Evolutionary conservation across 164 flowering plant species (phyloP).

Genomic region (Annona cherimola): DNA sequence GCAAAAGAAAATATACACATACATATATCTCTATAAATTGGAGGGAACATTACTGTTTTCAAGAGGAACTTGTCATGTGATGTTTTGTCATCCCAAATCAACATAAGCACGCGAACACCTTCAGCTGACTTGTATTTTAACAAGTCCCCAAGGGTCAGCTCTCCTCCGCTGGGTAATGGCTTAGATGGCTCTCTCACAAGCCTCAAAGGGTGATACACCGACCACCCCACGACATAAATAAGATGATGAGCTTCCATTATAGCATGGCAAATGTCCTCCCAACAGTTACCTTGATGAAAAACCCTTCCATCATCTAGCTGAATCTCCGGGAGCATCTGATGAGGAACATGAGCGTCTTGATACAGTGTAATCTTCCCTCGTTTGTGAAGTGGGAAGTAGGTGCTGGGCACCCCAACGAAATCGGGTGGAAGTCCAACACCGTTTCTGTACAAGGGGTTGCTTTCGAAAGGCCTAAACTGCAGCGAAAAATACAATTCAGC

Average conservation of each 20-base stretch:
- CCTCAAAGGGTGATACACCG: slow-evolving; percentile 50
- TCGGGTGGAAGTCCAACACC: slow-evolving; percentile 53
- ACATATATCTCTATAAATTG: no score
- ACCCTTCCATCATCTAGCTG: slow-evolving; percentile 40
- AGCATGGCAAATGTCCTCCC: slow-evolving; percentile 76
- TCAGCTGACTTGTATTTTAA: slow-evolving; percentile 65
- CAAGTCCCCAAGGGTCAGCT: slow-evolving; percentile 54
- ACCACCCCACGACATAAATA: slow-evolving; percentile 64
- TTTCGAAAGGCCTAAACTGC: slow-evolving; percentile 45
- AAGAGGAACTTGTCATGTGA: slow-evolving; percentile 54
- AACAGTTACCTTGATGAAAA: slow-evolving; percentile 47
- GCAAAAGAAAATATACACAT: neutral
- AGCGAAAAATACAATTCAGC: slow-evolving; percentile 50
- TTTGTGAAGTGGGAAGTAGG: slow-evolving; percentile 62
- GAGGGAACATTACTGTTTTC: slow-evolving; percentile 44
- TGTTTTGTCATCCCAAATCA: slow-evolving; percentile 75
- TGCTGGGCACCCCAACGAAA: slow-evolving; percentile 45
- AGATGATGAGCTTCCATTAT: slow-evolving; percentile 62
- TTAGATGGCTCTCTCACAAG: slow-evolving; percentile 62
- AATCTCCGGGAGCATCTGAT: slow-evolving; percentile 45
- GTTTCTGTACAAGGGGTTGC: slow-evolving; percentile 36
- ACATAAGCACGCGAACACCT: slow-evolving; percentile 56
- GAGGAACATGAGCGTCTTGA: slow-evolving; percentile 72
- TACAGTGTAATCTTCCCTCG: slow-evolving; percentile 61
- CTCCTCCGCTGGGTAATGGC: slow-evolving; percentile 55